Conservation (phyloP, 2,329 filamentous ascomycete species). For the Claviceps sp. region DNA sequence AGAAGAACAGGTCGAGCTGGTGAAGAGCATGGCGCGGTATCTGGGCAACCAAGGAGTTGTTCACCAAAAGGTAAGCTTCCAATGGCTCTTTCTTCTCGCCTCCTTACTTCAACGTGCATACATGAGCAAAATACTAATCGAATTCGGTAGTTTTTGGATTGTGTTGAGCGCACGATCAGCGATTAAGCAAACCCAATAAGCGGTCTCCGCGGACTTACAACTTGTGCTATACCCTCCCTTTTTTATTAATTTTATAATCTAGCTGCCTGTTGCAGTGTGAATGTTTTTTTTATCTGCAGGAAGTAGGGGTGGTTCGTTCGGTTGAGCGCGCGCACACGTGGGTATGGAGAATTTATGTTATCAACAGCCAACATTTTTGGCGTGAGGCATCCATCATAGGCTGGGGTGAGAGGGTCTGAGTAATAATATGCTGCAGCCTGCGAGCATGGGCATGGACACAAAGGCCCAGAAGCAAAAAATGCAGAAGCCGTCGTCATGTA, state of each 20-base stretch:
- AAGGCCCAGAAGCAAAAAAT: background rate
- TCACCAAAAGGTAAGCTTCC: conserved; percentile 15
- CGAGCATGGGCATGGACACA: background rate
- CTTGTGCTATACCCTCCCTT: background rate
- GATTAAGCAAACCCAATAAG: background rate
- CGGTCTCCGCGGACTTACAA: background rate
- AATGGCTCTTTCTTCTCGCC: background rate
- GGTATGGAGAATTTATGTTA: background rate
- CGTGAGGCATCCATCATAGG: background rate
- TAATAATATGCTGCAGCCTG: background rate
- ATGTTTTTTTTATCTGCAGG: background rate
- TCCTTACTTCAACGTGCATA: too few species aligned
- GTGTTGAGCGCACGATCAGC: conserved; percentile 10
- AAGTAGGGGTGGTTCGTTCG: background rate
- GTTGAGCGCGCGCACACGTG: background rate
- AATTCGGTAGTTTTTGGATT: conserved; percentile 9
- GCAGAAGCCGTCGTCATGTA: background rate
- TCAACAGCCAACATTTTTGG: background rate
- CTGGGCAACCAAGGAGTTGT: conserved; percentile 48
- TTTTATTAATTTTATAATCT: background rate
- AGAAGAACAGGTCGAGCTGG: conserved; percentile 79
- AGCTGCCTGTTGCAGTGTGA: background rate
- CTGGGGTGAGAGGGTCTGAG: background rate
- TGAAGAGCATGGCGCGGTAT: conserved; percentile 50
- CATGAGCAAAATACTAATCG: background rate